Evolutionary conservation across 2,329 filamentous ascomycete species (phyloP).

Genomic region (Immersiporthe knoxdaviesiana): DNA sequence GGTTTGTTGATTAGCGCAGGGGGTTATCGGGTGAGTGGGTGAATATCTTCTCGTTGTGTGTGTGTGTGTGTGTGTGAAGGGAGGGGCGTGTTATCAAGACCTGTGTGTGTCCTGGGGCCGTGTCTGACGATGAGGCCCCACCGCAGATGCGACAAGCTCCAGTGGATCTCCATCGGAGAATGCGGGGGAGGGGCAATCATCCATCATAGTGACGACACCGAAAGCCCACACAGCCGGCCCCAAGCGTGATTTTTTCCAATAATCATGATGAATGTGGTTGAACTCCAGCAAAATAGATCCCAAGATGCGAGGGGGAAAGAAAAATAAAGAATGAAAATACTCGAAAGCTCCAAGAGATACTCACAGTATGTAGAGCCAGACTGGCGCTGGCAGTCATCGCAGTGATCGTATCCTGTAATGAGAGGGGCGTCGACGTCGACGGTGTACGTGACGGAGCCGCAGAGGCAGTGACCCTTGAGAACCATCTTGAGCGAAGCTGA

Average conservation of each 20-base stretch:
- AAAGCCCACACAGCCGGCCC: conserved; percentile 12
- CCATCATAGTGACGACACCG: conserved; percentile 14
- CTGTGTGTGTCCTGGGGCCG: background rate
- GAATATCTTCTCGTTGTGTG: no score
- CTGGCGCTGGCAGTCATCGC: conserved; percentile 74
- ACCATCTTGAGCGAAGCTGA: conserved; percentile 54
- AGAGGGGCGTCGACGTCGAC: conserved; percentile 55
- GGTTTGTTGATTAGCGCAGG: background rate
- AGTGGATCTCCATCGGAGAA: conserved; percentile 13
- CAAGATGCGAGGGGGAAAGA: background rate
- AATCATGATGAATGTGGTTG: background rate
- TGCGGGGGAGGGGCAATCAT: conserved; percentile 25
- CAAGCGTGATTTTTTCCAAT: background rate
- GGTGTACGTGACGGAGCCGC: conserved; percentile 72
- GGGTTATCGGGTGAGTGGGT: no score
- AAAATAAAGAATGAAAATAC: conserved; percentile 31
- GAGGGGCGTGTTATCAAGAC: no score
- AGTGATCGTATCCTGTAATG: conserved; percentile 69
- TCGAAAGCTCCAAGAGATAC: conserved; percentile 38
- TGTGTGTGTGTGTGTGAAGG: no score
- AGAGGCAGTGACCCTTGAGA: conserved; percentile 72
- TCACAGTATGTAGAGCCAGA: conserved; percentile 69
- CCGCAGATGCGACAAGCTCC: background rate
- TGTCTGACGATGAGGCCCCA: background rate
- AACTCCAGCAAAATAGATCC: background rate